Base-by-base conservation (phyloP, 2,329 filamentous ascomycete genomes). In the Penicillium sp. region DNA sequence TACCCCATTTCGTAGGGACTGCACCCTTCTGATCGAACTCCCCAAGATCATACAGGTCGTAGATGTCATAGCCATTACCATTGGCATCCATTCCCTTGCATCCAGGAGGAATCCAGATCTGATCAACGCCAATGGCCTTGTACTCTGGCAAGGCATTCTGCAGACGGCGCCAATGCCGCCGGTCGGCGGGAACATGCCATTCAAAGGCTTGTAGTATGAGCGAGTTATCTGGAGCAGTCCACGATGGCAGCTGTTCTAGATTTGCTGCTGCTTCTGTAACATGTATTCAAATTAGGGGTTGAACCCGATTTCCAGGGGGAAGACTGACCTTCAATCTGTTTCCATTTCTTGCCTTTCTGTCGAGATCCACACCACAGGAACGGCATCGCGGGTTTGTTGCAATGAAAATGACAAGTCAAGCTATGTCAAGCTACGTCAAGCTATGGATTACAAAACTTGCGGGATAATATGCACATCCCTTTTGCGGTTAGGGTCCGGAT, bases 1-100 rank as follows among this genome's bases (percentile, higher is more conserved):
- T 77, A 2, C 88, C 88, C 87, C 87, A 91, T 78, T 90, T 90
- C 1, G 88, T 90, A 3, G 77, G 75, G 6, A 74, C 75, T 0
- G 77, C 71, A 19, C 85, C 86, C 69, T 90, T 90, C 67, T 90
- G 87, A 42, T 89, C 83, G 64, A 90, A 91, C 68, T 91, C 88
- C 33, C 88, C 88, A 3, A 89, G 73, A 60, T 89, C 86, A 65
- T 86, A 89, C 15, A 91, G 73, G 68, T 90, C 88, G 67, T 89
- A 90, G 60, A 86, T 80, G 69, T 88, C 86, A 63, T 89, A 88
- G 6, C 88, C 88, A 65, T 89, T 89, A 21, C 86, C 84, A 29
- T 80, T 73, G 0, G 82, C 80, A 31, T 80, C 80, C 58, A 84
- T 83, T 0, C 83, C 87, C 75, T 90, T 91, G 73, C 87, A 89